Evolutionary conservation across 176 grass and related monocot species (phyloP).

Genomic region (Otatea glauca): DNA sequence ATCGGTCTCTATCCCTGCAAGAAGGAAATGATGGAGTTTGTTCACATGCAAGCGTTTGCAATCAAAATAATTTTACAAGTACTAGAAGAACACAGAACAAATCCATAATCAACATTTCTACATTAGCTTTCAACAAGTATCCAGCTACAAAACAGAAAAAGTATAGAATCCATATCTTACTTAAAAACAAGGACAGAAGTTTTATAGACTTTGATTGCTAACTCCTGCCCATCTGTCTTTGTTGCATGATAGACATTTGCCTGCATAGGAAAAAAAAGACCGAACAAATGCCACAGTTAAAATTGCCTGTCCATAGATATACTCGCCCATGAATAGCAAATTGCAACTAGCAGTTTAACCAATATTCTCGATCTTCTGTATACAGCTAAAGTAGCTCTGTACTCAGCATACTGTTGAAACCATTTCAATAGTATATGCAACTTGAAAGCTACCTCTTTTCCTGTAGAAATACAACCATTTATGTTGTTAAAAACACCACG

Average conservation of each 20-base stretch:
- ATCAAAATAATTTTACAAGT: constrained; percentile 7
- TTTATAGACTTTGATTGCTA: constrained; percentile 97
- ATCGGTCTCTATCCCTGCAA: constrained; percentile 94
- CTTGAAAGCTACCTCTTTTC: constrained; percentile 75
- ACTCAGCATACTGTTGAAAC: neutral
- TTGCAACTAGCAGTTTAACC: neutral
- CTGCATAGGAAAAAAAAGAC: constrained; percentile 41
- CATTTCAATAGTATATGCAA: neutral
- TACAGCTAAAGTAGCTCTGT: neutral
- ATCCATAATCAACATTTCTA: constrained; percentile 34
- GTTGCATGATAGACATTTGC: constrained; percentile 99
- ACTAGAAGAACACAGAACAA: neutral
- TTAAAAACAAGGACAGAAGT: constrained; percentile 99
- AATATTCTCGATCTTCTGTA: neutral
- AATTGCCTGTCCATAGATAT: neutral
- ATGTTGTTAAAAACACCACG: constrained; percentile 83
- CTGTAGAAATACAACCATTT: constrained; percentile 98
- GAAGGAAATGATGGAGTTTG: constrained; percentile 39
- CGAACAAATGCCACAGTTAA: neutral
- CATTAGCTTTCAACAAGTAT: constrained; percentile 26
- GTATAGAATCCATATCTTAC: constrained; percentile 53
- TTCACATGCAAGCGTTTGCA: constrained; percentile 18
- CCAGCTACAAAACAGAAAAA: constrained; percentile 1
- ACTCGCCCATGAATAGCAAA: neutral
- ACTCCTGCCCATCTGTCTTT: constrained; percentile 79